Evolutionary conservation across 83 land plant species (phyloP).

Genomic region (Diphasiastrum complanatum): DNA sequence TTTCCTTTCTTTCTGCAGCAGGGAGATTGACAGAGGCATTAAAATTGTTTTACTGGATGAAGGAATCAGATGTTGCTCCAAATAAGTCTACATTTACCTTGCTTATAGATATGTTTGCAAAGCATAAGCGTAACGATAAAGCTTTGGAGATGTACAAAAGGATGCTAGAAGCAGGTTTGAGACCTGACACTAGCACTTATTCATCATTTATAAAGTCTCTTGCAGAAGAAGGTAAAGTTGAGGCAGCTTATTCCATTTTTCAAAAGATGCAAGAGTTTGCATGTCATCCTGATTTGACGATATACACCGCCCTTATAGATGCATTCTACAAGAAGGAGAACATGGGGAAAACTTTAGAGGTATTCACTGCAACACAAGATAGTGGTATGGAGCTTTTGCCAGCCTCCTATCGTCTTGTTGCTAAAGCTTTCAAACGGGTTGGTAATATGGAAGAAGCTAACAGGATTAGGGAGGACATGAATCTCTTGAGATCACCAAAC

Average conservation of each 20-base stretch:
- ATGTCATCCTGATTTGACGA: conserved; percentile 42
- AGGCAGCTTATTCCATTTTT: conserved; percentile 2
- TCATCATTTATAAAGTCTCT: conserved; percentile 6
- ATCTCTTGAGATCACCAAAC: no score
- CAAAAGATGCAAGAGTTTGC: conserved; percentile 15
- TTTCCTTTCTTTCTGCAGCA: neutral
- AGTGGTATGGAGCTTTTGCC: conserved; percentile 51
- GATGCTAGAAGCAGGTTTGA: conserved; percentile 6
- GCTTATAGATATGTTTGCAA: conserved; percentile 3
- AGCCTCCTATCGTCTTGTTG: conserved; percentile 43
- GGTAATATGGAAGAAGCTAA: conserved; percentile 49
- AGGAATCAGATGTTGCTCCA: neutral
- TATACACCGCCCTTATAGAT: conserved; percentile 61
- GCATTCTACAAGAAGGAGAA: conserved; percentile 41
- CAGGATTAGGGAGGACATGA: no score
- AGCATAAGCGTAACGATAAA: neutral
- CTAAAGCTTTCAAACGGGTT: conserved; percentile 43
- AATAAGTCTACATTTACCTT: neutral
- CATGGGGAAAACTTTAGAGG: conserved; percentile 30
- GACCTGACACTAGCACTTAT: conserved; percentile 6
- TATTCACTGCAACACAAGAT: conserved; percentile 44
- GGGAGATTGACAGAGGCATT: neutral
- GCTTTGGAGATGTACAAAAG: conserved; percentile 8
- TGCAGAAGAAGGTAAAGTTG: conserved; percentile 13
- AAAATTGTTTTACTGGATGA: conserved; percentile 14